A percentile compares a stretch with the other conserved stretches of the same genome.
These are phyloP conservation scores for Hibiscus trionum DNA, from an alignment of 345 rosid species.

Conservation along the genomic window DNA sequence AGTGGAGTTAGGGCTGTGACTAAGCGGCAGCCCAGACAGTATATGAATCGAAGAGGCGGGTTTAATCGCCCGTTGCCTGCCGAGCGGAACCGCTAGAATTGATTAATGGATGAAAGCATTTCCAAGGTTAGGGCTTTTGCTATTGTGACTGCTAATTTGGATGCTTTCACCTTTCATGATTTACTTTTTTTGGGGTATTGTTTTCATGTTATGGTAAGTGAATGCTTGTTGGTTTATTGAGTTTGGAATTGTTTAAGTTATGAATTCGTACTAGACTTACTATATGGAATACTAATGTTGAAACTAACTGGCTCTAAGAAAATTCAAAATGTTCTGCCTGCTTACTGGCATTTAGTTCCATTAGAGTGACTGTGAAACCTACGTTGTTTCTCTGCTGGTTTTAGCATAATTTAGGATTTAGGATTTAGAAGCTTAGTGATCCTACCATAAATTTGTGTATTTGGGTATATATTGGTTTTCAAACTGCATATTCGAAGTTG, in stretches of 20 bases:
- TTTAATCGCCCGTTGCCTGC: slow-evolving; percentile 83
- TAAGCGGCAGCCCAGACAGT: slow-evolving; percentile 74
- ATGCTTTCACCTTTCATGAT: neutral
- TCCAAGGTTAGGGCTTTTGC: slow-evolving; percentile 31
- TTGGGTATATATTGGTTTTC: neutral
- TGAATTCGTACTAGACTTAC: neutral
- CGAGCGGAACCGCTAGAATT: slow-evolving; percentile 58
- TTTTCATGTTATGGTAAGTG: slow-evolving; percentile 1
- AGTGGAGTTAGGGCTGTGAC: slow-evolving; percentile 75
- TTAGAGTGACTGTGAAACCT: neutral
- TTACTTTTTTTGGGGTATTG: slow-evolving; percentile 6
- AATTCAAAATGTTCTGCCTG: neutral
- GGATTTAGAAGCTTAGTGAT: neutral
- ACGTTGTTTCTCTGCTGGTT: neutral
- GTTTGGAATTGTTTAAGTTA: neutral
- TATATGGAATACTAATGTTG: neutral
- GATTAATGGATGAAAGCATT: neutral
- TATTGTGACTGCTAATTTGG: neutral
- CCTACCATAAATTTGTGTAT: neutral
- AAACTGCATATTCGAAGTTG: neutral
- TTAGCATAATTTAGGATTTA: neutral
- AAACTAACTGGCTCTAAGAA: neutral
- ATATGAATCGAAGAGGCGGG: slow-evolving; percentile 90
- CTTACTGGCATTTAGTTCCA: neutral
- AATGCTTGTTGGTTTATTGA: neutral